Evolutionary conservation across 2,329 filamentous ascomycete species (phyloP).

Genomic region (Incumbomyces delicatus): DNA sequence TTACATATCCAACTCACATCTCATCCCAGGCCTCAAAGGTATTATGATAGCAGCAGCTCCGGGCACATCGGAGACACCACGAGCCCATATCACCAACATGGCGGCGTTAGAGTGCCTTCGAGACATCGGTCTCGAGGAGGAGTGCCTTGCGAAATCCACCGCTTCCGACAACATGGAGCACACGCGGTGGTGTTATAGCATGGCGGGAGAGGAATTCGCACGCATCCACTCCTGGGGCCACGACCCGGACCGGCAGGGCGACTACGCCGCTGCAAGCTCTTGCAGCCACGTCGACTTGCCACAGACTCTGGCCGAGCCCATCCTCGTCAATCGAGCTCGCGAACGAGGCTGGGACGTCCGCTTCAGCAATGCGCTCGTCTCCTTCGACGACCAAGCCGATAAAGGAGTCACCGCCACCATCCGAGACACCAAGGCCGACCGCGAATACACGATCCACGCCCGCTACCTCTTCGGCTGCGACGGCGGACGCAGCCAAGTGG

Average conservation of each 20-base stretch:
- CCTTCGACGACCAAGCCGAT: slow-evolving; percentile 22
- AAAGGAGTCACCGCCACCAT: slow-evolving; percentile 28
- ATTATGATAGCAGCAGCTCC: slow-evolving; percentile 19
- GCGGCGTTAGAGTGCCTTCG: slow-evolving; percentile 31
- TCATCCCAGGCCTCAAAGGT: slow-evolving; percentile 18
- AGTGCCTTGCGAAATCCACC: slow-evolving; percentile 25
- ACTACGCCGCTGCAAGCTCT: slow-evolving; percentile 33
- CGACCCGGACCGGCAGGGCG: slow-evolving; percentile 28
- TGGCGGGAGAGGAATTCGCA: slow-evolving; percentile 37
- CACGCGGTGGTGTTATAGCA: slow-evolving; percentile 35
- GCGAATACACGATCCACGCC: slow-evolving; percentile 38
- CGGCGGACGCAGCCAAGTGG: slow-evolving; percentile 39
- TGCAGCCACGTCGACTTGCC: slow-evolving; percentile 35
- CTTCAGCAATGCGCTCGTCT: slow-evolving; percentile 30
- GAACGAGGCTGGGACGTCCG: slow-evolving; percentile 31
- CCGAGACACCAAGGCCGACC: slow-evolving; percentile 21
- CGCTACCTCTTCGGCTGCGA: slow-evolving; percentile 53
- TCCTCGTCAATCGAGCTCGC: slow-evolving; percentile 30
- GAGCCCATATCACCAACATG: slow-evolving; percentile 21
- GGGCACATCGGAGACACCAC: slow-evolving; percentile 18
- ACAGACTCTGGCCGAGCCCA: slow-evolving; percentile 36
- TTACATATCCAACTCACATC: slow-evolving; percentile 7
- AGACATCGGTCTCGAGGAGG: slow-evolving; percentile 35
- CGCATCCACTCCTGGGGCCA: slow-evolving; percentile 36
- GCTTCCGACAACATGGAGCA: slow-evolving; percentile 29